A percentile compares a stretch with the other conserved stretches of the same genome.
phyloP scores from a whole-genome alignment of 345 rosid species.

The Citropsis articulata region DNA sequence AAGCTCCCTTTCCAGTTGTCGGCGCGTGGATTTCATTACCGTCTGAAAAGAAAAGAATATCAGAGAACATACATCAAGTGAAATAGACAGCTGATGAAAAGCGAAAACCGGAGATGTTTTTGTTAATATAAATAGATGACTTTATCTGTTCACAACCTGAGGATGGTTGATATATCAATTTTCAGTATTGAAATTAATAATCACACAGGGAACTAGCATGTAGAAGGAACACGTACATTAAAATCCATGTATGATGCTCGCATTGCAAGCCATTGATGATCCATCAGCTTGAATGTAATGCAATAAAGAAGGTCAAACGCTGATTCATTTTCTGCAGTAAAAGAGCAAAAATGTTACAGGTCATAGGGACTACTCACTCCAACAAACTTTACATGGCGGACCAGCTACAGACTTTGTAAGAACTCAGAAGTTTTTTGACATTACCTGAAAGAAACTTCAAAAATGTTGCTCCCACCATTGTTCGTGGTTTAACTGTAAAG shows the following conservation, averaged over 20 bases:
- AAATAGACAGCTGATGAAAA: neutral
- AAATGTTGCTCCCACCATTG: conserved; percentile 79
- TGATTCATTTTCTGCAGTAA: conserved; percentile 66
- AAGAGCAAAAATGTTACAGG: conserved; percentile 3
- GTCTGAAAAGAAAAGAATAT: conserved; percentile 36
- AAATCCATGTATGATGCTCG: conserved; percentile 99
- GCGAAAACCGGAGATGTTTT: neutral
- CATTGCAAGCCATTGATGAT: conserved; percentile 91
- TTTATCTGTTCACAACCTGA: neutral
- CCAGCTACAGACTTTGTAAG: neutral
- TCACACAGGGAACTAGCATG: conserved; percentile 3
- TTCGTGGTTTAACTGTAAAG: conserved; percentile 79
- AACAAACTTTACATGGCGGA: neutral
- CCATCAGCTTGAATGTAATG: conserved; percentile 97
- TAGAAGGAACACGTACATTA: conserved; percentile 51
- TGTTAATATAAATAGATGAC: neutral
- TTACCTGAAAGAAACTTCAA: conserved; percentile 90
- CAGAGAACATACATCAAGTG: neutral
- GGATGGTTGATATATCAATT: neutral
- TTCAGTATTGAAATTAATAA: neutral
- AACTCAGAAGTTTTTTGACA: neutral
- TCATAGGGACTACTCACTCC: neutral
- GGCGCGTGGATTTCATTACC: conserved; percentile 79
- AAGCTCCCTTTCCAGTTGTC: conserved; percentile 91
- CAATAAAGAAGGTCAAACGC: conserved; percentile 96